These are phyloP conservation scores for Trypanosoma cruzi DNA, from an alignment of 208 protist genomes.

Conservation along the genomic window DNA sequence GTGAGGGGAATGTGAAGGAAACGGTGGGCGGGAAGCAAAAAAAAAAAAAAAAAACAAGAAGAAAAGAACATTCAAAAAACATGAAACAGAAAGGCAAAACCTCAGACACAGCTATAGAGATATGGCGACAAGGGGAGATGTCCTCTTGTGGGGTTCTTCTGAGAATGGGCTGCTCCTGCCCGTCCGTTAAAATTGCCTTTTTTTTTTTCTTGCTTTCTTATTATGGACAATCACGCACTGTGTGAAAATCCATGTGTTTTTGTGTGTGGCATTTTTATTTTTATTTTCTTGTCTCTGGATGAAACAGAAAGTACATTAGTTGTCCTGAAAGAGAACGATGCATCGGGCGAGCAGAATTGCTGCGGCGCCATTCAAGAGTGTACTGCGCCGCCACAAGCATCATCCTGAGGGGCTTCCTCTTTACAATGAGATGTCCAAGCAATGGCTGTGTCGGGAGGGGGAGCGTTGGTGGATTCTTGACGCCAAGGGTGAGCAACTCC, in stretches of 20 bases:
- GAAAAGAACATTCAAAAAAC: not conserved
- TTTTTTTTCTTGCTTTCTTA: not conserved
- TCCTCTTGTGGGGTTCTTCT: not conserved
- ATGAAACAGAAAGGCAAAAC: not conserved
- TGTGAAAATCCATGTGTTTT: not conserved
- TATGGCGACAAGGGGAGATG: no score
- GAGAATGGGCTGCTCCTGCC: not conserved
- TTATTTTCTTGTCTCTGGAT: not conserved
- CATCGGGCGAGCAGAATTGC: constrained; percentile 38
- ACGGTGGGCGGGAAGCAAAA: constrained; percentile 17
- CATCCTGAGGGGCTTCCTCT: constrained; percentile 87
- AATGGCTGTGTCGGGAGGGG: constrained; percentile 89
- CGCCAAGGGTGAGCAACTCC: constrained; percentile 86
- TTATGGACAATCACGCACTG: not conserved
- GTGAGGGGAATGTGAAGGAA: constrained; percentile 14
- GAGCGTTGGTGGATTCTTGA: constrained; percentile 93
- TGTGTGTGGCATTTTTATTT: not conserved
- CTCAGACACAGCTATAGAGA: no score
- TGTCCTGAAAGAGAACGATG: constrained; percentile 32
- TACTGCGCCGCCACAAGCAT: constrained; percentile 90
- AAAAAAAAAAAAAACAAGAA: constrained; percentile 15
- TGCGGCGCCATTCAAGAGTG: constrained; percentile 84
- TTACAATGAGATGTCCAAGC: constrained; percentile 92
- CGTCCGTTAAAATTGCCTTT: not conserved
- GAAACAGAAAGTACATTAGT: not conserved